A percentile compares a stretch with the other conserved stretches of the same genome.
These are phyloP conservation scores for Inga laurina DNA, from an alignment of 306 rosid genomes.

Conservation along the genomic window DNA sequence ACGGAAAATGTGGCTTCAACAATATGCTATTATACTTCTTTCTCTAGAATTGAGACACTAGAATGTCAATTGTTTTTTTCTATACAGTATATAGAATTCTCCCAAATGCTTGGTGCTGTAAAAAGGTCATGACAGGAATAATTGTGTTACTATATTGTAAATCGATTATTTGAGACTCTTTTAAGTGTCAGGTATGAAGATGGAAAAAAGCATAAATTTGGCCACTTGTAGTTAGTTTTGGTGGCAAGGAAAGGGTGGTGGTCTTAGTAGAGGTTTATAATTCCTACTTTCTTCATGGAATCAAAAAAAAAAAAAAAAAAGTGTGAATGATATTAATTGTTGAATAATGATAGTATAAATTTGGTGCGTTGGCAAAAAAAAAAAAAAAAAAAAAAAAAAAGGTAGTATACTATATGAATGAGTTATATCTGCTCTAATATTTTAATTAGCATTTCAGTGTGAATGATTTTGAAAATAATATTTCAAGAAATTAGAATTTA, in stretches of 20 bases:
- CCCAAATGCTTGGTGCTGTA: neutral
- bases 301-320: too few relatives aligned
- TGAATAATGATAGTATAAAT: neutral
- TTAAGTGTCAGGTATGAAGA: neutral
- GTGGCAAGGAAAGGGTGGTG: too few relatives aligned
- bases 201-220: neutral
- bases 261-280: too few relatives aligned
- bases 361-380: too few relatives aligned
- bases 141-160: neutral
- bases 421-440: neutral
- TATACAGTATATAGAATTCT: neutral
- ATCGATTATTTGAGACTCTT: neutral
- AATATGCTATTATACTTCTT: neutral
- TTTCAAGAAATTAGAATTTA: neutral
- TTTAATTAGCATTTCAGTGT: neutral
- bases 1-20: conserved; percentile 8
- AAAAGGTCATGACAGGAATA: neutral
- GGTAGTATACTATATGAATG: too few relatives aligned
- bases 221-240: neutral
- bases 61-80: neutral
- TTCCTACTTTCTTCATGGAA: too few relatives aligned
- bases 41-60: neutral
- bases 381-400: too few relatives aligned
- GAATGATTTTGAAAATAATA: neutral
- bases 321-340: too few relatives aligned